Evolutionary conservation across 371 early-diverging fungal species (phyloP), one percentile per base, ranked within the genome.

Genomic region (Mortierella sp.): DNA sequence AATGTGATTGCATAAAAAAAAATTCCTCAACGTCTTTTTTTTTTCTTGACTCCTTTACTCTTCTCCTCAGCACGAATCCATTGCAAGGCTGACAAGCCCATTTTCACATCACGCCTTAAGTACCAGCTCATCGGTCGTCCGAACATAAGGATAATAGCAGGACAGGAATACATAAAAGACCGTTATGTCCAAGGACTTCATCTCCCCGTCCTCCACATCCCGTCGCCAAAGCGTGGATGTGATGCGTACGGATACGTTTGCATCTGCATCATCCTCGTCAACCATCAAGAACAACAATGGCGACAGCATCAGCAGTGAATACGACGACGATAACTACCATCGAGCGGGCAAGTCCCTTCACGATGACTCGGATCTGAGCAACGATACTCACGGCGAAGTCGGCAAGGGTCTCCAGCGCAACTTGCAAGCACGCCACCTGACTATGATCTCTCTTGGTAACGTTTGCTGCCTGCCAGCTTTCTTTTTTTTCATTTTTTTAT

Each of bases 371-470:
- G 63, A 70, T 52, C 43, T 62, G 21, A 63, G 63, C 51, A 63
- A 53, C 34, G 42, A 62, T 32, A 17, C 9, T 6, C 50, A 58
- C 44, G 64, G 71, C 6, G 56, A 64, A n/a, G 56, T 54, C 30
- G 44, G 56, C 15, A 60, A 44, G 41, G 55, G 55, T 0, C 75
- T 85, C 7, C 80, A 90, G 50, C 83, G 92, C 27, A 83, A 83
- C 46, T 72, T 92, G 39, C 81, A 80, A 60, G 84, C 89, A 46
- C 82, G 93, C 19, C 91, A 92, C 59, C 83, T 92, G 65, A 83
- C 86, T 46, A 93, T 93, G 93, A 92, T 92, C 64, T 86, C 90
- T 32, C 83, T 91, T n/a, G 90, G 89, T 68, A 59, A 30, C 43
- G 19, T n/a, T n/a, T n/a, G n/a, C n/a, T n/a, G n/a, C n/a, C n/a